A percentile compares a stretch with the other conserved stretches of the same genome.
Evolutionary conservation across 805 yeast species (phyloP).

Genomic region (Saccharomycopsis guyanensis): DNA sequence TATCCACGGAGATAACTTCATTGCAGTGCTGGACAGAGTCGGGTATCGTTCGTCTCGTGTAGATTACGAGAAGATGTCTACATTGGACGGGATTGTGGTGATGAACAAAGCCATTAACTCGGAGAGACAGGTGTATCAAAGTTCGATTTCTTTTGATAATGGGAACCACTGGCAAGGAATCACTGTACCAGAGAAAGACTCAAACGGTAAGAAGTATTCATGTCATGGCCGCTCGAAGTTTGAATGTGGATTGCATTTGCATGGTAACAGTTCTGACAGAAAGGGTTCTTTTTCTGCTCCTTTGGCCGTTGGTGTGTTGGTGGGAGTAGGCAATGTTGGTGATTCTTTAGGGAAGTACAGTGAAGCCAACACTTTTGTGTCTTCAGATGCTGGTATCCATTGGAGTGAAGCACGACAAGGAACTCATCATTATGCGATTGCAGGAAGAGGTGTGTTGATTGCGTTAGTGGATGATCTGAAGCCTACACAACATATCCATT

Average conservation of each 20-base stretch:
- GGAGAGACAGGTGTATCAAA: slow-evolving; percentile 47
- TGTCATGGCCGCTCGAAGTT: slow-evolving; percentile 48
- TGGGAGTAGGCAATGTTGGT: slow-evolving; percentile 90
- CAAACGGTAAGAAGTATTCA: slow-evolving; percentile 45
- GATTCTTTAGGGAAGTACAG: slow-evolving; percentile 37
- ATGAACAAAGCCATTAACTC: slow-evolving; percentile 61
- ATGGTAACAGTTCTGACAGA: slow-evolving; percentile 49
- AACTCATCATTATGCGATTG: slow-evolving; percentile 85
- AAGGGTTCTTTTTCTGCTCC: slow-evolving; percentile 73
- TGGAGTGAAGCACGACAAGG: slow-evolving; percentile 80
- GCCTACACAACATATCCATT: slow-evolving; percentile 49
- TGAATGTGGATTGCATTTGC: slow-evolving; percentile 74
- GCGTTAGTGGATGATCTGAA: slow-evolving; percentile 57
- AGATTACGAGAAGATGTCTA: slow-evolving; percentile 78
- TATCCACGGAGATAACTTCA: slow-evolving; percentile 82
- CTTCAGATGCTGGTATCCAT: slow-evolving; percentile 80
- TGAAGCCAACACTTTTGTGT: slow-evolving; percentile 62
- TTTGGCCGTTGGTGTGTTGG: slow-evolving; percentile 81
- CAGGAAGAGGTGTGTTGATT: slow-evolving; percentile 90
- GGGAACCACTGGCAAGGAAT: slow-evolving; percentile 80
- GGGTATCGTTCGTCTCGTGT: slow-evolving; percentile 76
- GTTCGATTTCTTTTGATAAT: slow-evolving; percentile 78
- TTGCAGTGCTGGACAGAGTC: slow-evolving; percentile 56
- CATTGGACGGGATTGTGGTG: slow-evolving; percentile 78
- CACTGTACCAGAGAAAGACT: slow-evolving; percentile 58